Base-by-base conservation (phyloP, 2,329 filamentous ascomycete genomes). In the Hortaea werneckii region DNA sequence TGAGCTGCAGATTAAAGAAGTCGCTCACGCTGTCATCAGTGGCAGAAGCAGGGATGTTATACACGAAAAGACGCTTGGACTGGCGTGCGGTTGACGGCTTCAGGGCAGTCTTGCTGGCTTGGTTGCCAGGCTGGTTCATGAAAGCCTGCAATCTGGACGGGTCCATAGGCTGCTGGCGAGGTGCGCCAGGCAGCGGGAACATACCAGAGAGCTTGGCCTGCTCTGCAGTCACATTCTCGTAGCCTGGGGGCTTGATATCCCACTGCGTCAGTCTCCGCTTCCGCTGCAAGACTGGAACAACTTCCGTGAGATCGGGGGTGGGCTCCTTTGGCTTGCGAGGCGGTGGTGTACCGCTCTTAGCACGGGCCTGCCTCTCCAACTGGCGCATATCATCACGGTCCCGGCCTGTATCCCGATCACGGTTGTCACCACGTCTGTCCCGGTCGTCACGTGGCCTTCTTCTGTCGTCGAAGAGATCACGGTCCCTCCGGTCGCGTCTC, bases 211-310 rank as follows among this genome's bases (percentile, higher is more conserved):
- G 77, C 73, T 99, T 99, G 42, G 92, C 94, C 67, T 98, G 94
- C 67, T 98, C 94, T 13, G 92, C 88, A 2, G 92, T 95, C 54
- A 99, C 90, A 66, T 92, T 94, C 63, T 98, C 94, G 62, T 99
- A 99, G 39, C 92, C 90, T 11, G 88, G 87, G 5, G 92, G 92
- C 71, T 98, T 98, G 67, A 98, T 95, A 65, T 99, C 94, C 92
- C 92, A 99, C 67, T 98, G 94, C 30, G 89, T 96, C 74, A 98
- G 73, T 49, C 92, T 84, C 57, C 94, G 83, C 74, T 89, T 92
- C 58, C 90, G 83, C 61, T 90, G 83, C 52, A 88, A 72, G 48
- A 99, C 75, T 4, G 87, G 79, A n/a, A 84, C 74, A 48, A 94
- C 73, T 59, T 94, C 81, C 49, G 89, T 94, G 62, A 99, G 73